phyloP scores from a whole-genome alignment of 1,139 yeast species.

The Debaryomycetaceae sp. region DNA sequence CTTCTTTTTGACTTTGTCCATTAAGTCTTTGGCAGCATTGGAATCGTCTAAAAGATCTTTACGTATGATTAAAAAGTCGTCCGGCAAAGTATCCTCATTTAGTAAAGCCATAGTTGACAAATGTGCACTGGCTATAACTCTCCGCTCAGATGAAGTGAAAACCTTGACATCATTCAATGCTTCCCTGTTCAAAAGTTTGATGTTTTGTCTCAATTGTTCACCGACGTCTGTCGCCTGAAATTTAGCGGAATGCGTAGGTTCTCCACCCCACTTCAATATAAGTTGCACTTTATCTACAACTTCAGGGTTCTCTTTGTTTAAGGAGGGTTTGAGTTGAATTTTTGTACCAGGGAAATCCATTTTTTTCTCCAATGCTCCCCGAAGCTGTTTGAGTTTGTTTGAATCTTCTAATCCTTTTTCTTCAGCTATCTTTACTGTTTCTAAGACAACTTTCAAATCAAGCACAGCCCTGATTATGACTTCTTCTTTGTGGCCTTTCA shows the following conservation, averaged over 20 bases:
- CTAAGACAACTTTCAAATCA: conserved; percentile 80
- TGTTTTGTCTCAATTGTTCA: conserved; percentile 90
- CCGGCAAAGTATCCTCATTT: conserved; percentile 57
- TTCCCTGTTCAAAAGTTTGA: conserved; percentile 77
- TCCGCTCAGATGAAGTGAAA: conserved; percentile 88
- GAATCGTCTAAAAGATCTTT: conserved; percentile 94
- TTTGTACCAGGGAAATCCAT: conserved; percentile 93
- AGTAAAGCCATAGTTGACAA: conserved; percentile 80
- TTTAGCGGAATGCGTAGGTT: conserved; percentile 96
- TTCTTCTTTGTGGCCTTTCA: conserved; percentile 94
- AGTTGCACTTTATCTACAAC: conserved; percentile 89
- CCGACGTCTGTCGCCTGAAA: conserved; percentile 95
- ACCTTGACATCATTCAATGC: conserved; percentile 83
- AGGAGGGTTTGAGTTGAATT: conserved; percentile 88
- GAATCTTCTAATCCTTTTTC: conserved; percentile 76
- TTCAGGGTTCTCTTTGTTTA: conserved; percentile 59
- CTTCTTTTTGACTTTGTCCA: conserved; percentile 97
- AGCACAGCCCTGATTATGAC: conserved; percentile 89
- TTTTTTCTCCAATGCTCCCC: conserved; percentile 84
- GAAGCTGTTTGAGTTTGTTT: conserved; percentile 69
- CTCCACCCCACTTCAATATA: conserved; percentile 98
- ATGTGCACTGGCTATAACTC: conserved; percentile 91
- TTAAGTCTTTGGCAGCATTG: conserved; percentile 95
- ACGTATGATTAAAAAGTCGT: conserved; percentile 75
- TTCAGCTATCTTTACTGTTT: conserved; percentile 80